A percentile compares a stretch with the other conserved stretches of the same genome.
Evolutionary conservation across 1,139 yeast genomes (phyloP).

Genomic region (Barnettozyma hawaiiensis): DNA sequence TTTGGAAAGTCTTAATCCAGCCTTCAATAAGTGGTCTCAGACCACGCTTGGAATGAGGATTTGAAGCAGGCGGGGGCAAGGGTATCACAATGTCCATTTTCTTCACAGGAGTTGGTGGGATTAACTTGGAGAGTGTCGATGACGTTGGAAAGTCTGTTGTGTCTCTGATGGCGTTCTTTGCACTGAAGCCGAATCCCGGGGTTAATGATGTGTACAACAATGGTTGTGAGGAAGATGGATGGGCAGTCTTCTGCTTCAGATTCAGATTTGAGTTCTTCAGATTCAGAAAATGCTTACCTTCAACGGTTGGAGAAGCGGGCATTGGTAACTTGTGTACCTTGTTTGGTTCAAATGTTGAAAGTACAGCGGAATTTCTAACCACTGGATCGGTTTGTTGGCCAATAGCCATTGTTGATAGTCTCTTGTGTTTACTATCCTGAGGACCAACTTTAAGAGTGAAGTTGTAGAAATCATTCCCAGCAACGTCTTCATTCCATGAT

Average conservation of each 20-base stretch:
- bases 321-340: conserved; percentile 22
- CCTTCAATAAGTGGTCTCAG: conserved; percentile 20
- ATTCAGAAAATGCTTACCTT: conserved; percentile 15
- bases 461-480: conserved; percentile 14
- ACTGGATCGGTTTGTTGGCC: conserved; percentile 22
- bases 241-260: conserved; percentile 11
- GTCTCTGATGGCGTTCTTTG: conserved; percentile 30
- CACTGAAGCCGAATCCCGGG: conserved; percentile 22
- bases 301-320: conserved; percentile 10
- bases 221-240: neutral
- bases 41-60: conserved; percentile 16
- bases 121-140: conserved; percentile 39
- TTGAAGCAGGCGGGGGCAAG: conserved; percentile 15
- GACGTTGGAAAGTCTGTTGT: conserved; percentile 30
- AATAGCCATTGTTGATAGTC: conserved; percentile 21
- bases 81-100: conserved; percentile 42
- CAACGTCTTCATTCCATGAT: conserved; percentile 22
- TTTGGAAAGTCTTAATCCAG: conserved; percentile 24
- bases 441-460: conserved; percentile 26
- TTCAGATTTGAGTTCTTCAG: conserved; percentile 24
- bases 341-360: conserved; percentile 22
- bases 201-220: conserved; percentile 20
- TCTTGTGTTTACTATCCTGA: conserved; percentile 28
- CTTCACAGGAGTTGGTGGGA: conserved; percentile 67
- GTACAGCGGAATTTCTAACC: conserved; percentile 22